These are phyloP conservation scores for Calonectria henricotiae DNA, from an alignment of 2,329 filamentous ascomycete genomes.

Conservation along the genomic window DNA sequence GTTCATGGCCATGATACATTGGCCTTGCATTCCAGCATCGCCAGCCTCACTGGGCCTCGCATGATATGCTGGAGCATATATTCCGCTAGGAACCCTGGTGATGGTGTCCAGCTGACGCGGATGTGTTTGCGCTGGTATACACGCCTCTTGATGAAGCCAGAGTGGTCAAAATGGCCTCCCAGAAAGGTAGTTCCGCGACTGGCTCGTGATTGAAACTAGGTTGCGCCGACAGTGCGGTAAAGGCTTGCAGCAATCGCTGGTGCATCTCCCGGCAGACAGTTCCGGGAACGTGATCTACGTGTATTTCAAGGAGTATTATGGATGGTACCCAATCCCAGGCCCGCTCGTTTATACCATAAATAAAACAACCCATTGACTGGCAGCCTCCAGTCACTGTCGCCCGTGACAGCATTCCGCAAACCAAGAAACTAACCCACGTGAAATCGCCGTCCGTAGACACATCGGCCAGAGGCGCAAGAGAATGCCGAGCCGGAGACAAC, in stretches of 20 bases:
- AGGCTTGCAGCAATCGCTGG: conserved; percentile 1
- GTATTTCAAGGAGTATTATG: neutral
- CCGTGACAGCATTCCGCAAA: neutral
- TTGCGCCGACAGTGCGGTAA: neutral
- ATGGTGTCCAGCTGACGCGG: neutral
- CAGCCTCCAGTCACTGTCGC: neutral
- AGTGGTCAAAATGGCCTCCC: neutral
- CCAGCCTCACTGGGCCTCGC: neutral
- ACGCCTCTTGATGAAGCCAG: neutral
- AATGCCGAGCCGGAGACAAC: conserved; percentile 12
- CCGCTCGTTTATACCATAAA: neutral
- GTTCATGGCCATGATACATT: neutral
- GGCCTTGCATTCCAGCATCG: conserved; percentile 10
- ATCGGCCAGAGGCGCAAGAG: neutral
- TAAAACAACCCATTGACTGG: neutral
- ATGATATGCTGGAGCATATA: neutral
- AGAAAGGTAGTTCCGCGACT: conserved; percentile 2
- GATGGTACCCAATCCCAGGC: neutral
- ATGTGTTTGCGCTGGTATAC: conserved; percentile 9
- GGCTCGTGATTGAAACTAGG: conserved; percentile 19
- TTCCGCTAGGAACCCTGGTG: neutral
- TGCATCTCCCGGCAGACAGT: neutral
- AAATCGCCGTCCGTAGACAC: neutral
- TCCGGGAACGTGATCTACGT: conserved; percentile 13
- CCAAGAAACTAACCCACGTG: neutral